Evolutionary conservation across 2,329 filamentous ascomycete genomes (phyloP), one percentile per base, ranked within the genome.

Genomic region (Cyclaneusma minus): DNA sequence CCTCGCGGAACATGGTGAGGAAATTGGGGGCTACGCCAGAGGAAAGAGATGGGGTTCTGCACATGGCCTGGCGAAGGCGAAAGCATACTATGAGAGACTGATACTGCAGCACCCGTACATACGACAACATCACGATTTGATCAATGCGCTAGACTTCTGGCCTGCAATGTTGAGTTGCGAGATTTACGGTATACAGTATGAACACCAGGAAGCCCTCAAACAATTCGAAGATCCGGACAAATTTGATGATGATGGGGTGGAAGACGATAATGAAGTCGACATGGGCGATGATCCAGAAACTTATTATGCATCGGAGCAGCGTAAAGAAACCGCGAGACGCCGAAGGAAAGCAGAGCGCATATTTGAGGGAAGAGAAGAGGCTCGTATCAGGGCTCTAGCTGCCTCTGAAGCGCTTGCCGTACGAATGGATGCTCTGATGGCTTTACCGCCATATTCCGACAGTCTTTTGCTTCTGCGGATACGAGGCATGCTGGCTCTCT

Each of bases 161-260:
- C 73, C 80, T 9, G 77, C 78, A 9, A 66, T 92, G 54, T 74
- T 87, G 39, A 72, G 72, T 25, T 66, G 83, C 23, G 87, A 89
- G 67, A 65, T 93, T 27, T 85, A 82, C 46, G 69, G 78, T 34
- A 58, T 73, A 2, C 68, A 80, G 42, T 59, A 68, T 24, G 71
- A 71, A 54, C 64, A 64, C 42, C 53, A 48, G 29, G 43, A 45
- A 26, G 61, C 51, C 7, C 42, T 64, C 19, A 47, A 55, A 28
- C 46, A 42, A 7, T 37, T 62, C 7, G 29, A 30, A 24, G 24
- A 38, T n/a, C 17, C 20, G 11, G 43, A 52, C 12, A 40, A 44
- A 21, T 30, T 34, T 6, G 31, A 29, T 17, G 25, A 31, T 12
- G 26, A 27, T 9, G 30, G 16, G 13, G n/a, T n/a, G n/a, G 32